Conservation (phyloP, 306 rosid genomes). For the Pyrus betulifolia region DNA sequence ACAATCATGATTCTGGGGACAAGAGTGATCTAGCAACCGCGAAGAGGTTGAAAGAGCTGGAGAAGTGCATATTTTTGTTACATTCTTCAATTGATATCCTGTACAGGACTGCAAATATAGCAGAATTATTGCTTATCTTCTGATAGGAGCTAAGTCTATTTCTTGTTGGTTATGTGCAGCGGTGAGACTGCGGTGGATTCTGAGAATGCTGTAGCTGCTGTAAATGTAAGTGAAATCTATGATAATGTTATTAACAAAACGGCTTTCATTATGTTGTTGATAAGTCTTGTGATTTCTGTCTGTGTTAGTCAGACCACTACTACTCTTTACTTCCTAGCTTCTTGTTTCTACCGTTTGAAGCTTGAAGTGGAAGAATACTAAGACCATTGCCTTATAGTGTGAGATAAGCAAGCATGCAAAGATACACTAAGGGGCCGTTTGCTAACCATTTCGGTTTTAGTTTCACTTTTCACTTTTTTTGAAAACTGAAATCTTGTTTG, state of each 20-base stretch:
- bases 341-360: neutral
- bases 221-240: conserved; percentile 33
- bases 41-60: conserved; percentile 50
- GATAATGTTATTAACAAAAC: neutral
- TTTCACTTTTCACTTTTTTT: too few species aligned
- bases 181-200: conserved; percentile 40
- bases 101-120: neutral
- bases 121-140: neutral
- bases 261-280: neutral
- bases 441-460: too few species aligned
- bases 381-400: neutral
- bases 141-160: conserved; percentile 12
- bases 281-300: neutral
- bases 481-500: too few species aligned
- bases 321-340: neutral
- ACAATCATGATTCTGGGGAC: conserved; percentile 23
- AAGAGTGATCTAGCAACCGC: conserved; percentile 41
- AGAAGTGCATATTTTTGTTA: neutral
- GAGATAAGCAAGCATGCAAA: neutral
- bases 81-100: neutral
- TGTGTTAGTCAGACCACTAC: neutral
- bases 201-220: conserved; percentile 26
- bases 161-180: conserved; percentile 44
- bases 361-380: neutral
- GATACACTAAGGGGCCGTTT: neutral